Base-by-base conservation (phyloP, 495 filamentous ascomycete genomes). In the Neurospora discreta region DNA sequence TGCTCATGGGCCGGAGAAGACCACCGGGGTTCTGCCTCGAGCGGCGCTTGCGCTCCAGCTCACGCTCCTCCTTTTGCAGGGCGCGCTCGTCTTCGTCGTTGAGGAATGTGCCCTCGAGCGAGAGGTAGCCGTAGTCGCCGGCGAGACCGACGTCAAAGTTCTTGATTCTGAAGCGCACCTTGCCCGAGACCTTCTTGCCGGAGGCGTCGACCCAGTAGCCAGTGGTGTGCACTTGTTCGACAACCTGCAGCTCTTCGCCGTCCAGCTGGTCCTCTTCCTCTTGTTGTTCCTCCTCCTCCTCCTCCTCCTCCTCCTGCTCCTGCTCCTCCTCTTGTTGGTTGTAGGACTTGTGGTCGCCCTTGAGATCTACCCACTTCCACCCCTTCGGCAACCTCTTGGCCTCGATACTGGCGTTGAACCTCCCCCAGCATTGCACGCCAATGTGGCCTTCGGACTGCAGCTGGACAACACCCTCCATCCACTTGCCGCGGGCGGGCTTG, bases 351-450 rank as follows among this genome's bases (percentile, higher is more conserved):
- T 41, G 3, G 40, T 81, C 77, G 11, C 77, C 76, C n/a, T 76
- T 69, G 1, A 80, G 60, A 23, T 85, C 83, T 3, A 85, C 77
- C 82, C 84, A 86, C 23, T 74, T 77, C 84, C 84, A 86, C n/a
- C 80, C 81, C 9, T 74, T 73, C 0, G 84, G 84, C 8, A 86
- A 70, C 3, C 84, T 80, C 40, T 75, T 80, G 1, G 84, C 79
- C 71, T 85, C 83, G 42, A 86, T 85, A 44, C 82, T 84, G 36
- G 83, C 84, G 69, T 86, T 86, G 77, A 85, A 85, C 74, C 81
- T 80, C 68, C 80, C 78, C 80, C 82, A 86, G 72, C 84, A 86
- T 41, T 85, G 80, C 39, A 85, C 78, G 10, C 84, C 84, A 20
- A 86, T 82, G 70, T 85, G 82, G 1, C 84, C 84, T 20, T 83